These are phyloP conservation scores for Chrysoporthe cubensis DNA, from an alignment of 2,329 filamentous ascomycete genomes.

Conservation along the genomic window DNA sequence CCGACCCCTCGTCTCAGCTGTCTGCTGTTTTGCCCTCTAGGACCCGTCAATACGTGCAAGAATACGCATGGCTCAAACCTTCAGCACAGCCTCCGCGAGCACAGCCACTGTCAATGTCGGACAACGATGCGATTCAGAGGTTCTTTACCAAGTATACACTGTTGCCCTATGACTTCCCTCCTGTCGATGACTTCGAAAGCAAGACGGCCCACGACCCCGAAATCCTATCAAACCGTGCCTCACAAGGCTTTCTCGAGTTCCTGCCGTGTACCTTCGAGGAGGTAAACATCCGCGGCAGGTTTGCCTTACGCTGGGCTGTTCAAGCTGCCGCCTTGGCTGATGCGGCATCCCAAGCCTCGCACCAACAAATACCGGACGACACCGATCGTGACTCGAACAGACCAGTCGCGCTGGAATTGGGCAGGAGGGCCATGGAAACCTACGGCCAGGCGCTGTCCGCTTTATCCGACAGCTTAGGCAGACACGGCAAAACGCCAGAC, in stretches of 20 bases:
- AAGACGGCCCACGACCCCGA: not conserved
- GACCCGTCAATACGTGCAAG: not conserved
- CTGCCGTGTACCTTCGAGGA: slow-evolving; percentile 43
- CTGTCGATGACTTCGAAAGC: not conserved
- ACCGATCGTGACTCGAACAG: not conserved
- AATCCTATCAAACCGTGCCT: slow-evolving; percentile 39
- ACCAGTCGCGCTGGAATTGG: slow-evolving; percentile 23
- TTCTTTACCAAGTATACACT: slow-evolving; percentile 47
- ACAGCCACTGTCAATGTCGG: slow-evolving; percentile 9
- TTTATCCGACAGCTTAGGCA: slow-evolving; percentile 38
- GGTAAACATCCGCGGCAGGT: slow-evolving; percentile 42
- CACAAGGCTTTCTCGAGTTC: slow-evolving; percentile 45
- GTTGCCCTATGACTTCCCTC: slow-evolving; percentile 33
- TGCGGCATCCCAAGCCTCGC: slow-evolving; percentile 33
- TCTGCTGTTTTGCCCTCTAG: not conserved
- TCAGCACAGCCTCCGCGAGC: not conserved
- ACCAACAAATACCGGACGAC: slow-evolving; percentile 24
- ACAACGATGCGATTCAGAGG: slow-evolving; percentile 37
- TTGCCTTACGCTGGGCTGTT: slow-evolving; percentile 44
- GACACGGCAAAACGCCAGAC: slow-evolving; percentile 40
- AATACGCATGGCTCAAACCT: slow-evolving; percentile 34
- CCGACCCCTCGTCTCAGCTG: not conserved
- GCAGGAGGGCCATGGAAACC: slow-evolving; percentile 37
- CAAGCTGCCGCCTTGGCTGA: slow-evolving; percentile 42
- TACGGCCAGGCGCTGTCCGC: slow-evolving; percentile 43